Evolutionary conservation across 129 eudicot species (phyloP).

Genomic region (Tagetes patula): DNA sequence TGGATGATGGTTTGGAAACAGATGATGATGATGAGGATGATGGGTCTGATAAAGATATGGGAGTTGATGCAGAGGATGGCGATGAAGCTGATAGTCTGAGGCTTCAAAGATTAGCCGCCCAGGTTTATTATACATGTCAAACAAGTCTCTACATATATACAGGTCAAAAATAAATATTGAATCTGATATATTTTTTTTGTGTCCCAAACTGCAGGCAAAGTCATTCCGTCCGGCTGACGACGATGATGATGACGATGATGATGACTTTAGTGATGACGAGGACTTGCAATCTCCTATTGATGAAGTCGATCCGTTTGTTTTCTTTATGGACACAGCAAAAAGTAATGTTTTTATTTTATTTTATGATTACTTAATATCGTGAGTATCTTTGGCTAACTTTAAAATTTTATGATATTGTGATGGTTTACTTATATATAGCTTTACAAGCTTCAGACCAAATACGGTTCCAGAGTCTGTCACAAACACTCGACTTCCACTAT

Average conservation of each 20-base stretch:
- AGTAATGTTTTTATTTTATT: conserved; percentile 26
- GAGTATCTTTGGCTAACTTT: background rate
- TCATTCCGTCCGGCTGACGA: conserved; percentile 50
- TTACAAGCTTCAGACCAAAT: conserved; percentile 76
- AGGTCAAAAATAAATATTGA: background rate
- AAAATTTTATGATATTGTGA: background rate
- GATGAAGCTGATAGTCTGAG: conserved; percentile 67
- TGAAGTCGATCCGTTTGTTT: conserved; percentile 74
- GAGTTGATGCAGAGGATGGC: conserved; percentile 68
- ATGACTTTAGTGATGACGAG: conserved; percentile 77
- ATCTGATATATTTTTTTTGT: background rate
- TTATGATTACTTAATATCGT: background rate
- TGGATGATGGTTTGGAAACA: conserved; percentile 14
- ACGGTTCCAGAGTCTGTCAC: conserved; percentile 80
- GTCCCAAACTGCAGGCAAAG: conserved; percentile 49
- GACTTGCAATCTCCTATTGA: conserved; percentile 80
- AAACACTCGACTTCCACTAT: conserved; percentile 68
- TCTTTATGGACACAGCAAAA: conserved; percentile 70
- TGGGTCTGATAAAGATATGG: conserved; percentile 50
- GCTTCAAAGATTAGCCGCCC: conserved; percentile 68
- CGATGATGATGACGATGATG: conserved; percentile 55
- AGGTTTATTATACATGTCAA: conserved; percentile 40
- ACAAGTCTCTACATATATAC: background rate
- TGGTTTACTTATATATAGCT: conserved; percentile 28
- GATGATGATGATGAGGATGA: conserved; percentile 43